phyloP scores from a whole-genome alignment of 441 rosid species.

The Aleurites moluccanus region DNA sequence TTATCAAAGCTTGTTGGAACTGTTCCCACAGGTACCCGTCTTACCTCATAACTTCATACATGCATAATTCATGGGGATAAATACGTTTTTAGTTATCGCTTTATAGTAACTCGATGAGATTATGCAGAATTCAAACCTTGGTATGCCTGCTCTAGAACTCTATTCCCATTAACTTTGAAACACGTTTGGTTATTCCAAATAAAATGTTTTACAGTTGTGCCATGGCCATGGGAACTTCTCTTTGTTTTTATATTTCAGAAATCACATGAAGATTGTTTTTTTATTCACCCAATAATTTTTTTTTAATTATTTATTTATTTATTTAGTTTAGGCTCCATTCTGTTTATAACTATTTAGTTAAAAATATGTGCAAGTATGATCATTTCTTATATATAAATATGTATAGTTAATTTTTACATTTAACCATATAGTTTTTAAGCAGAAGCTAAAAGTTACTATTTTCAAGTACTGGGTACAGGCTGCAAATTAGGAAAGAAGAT shows the following conservation, averaged over 20 bases:
- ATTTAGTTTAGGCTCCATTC: too few relatives aligned
- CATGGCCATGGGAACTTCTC: background rate
- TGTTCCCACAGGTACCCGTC: slow-evolving; percentile 71
- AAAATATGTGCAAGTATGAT: background rate
- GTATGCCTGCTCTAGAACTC: background rate
- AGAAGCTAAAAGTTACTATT: background rate
- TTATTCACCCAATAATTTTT: background rate
- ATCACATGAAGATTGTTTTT: background rate
- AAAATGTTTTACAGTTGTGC: too few relatives aligned
- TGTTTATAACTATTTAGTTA: too few relatives aligned
- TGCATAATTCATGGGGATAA: background rate
- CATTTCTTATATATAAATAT: background rate
- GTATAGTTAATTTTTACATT: too few relatives aligned
- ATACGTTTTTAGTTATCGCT: background rate
- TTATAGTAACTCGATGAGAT: too few relatives aligned
- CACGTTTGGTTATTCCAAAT: background rate
- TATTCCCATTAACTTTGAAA: background rate
- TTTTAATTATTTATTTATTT: background rate
- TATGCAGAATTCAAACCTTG: background rate
- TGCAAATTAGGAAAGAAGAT: background rate
- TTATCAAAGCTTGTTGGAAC: slow-evolving; percentile 50
- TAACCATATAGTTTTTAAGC: background rate
- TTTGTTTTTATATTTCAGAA: background rate
- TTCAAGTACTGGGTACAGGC: background rate
- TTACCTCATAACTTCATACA: background rate